phyloP scores from a whole-genome alignment of 805 yeast genomes.

The Spathaspora passalidarum region DNA sequence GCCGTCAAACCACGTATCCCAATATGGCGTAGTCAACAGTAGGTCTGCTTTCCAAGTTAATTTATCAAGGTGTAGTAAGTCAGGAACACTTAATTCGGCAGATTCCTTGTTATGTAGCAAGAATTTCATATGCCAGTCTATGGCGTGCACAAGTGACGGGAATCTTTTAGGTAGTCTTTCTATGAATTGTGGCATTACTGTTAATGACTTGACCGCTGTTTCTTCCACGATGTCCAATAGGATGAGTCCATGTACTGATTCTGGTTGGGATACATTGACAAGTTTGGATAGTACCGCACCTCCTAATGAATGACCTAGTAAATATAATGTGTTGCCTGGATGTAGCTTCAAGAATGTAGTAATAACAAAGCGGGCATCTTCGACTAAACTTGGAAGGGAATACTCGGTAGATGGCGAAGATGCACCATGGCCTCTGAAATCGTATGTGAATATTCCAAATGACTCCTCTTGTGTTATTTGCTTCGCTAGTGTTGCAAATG shows the following conservation, averaged over 20 bases:
- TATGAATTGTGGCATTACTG: constrained; percentile 65
- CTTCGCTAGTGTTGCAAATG: constrained; percentile 59
- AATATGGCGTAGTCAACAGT: constrained; percentile 55
- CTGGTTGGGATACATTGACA: constrained; percentile 44
- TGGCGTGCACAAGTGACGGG: constrained; percentile 50
- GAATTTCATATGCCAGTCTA: constrained; percentile 74
- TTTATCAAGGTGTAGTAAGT: constrained; percentile 38
- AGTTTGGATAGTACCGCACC: constrained; percentile 62
- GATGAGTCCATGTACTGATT: constrained; percentile 58
- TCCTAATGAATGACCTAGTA: constrained; percentile 91
- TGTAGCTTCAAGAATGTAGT: constrained; percentile 23
- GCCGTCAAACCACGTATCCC: constrained; percentile 81
- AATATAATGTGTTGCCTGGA: constrained; percentile 38
- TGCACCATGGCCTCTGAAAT: constrained; percentile 83
- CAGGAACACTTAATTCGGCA: constrained; percentile 78
- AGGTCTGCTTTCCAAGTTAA: constrained; percentile 67
- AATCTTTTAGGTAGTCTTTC: constrained; percentile 63
- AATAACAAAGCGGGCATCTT: constrained; percentile 56
- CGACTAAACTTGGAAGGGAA: constrained; percentile 48
- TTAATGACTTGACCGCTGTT: constrained; percentile 71
- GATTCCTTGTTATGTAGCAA: constrained; percentile 55
- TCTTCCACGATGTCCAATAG: constrained; percentile 95
- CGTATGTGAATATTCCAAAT: constrained; percentile 65
- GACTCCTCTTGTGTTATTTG: constrained; percentile 25
- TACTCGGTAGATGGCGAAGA: constrained; percentile 24